phyloP scores from a whole-genome alignment of 2,329 filamentous ascomycete genomes.

The Hortaea sp. region DNA sequence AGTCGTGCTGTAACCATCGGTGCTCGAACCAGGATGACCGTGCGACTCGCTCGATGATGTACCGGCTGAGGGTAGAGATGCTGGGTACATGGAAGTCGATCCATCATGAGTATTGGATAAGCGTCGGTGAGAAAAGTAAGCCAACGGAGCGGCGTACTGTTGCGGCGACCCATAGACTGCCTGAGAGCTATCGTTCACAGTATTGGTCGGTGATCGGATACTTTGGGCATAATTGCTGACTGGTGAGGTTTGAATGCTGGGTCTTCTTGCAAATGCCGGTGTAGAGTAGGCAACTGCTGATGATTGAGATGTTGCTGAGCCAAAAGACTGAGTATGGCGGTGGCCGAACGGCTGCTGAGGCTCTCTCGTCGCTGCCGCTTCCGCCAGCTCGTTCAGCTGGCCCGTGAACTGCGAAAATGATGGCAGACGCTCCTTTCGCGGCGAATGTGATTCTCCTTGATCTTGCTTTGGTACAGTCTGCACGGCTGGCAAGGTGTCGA shows the following conservation, averaged over 20 bases:
- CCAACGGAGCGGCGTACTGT: conserved; percentile 5
- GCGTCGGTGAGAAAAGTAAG: conserved; percentile 16
- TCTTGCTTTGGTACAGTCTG: conserved; percentile 4
- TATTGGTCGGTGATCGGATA: conserved; percentile 17
- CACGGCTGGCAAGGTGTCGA: conserved; percentile 18
- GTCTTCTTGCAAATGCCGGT: conserved; percentile 7
- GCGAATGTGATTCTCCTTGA: conserved; percentile 11
- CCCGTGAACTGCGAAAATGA: conserved; percentile 23
- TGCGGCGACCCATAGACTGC: conserved; percentile 15
- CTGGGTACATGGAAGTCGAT: conserved; percentile 1
- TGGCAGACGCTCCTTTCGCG: conserved; percentile 16
- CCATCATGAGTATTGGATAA: conserved; percentile 10
- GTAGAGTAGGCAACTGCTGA: conserved; percentile 16
- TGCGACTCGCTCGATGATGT: conserved; percentile 22
- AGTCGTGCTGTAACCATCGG: conserved; percentile 24
- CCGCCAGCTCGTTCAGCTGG: conserved; percentile 17
- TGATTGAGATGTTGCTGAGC: conserved; percentile 20
- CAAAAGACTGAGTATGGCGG: conserved; percentile 19
- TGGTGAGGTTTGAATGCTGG: conserved; percentile 19
- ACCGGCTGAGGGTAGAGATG: conserved; percentile 18
- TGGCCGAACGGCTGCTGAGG: conserved; percentile 10
- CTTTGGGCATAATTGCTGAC: conserved; percentile 10
- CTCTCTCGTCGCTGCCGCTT: conserved; percentile 16
- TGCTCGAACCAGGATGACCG: conserved; percentile 18
- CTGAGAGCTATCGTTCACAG: conserved; percentile 12